Evolutionary conservation across 441 rosid genomes (phyloP), one percentile per base, ranked within the genome.

Genomic region (Corymbia calophylla): DNA sequence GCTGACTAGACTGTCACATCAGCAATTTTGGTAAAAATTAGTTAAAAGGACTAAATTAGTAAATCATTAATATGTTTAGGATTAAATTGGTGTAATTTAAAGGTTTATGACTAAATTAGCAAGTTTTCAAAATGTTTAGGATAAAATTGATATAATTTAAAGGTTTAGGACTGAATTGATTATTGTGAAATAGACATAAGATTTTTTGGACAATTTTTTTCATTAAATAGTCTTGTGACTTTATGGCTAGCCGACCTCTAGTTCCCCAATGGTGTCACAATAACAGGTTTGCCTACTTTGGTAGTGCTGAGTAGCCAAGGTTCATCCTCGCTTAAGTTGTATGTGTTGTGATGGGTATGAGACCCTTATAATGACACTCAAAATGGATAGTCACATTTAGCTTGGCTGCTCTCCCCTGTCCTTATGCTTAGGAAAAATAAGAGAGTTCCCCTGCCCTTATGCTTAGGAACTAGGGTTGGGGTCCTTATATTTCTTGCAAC

Each of bases 51-150:
- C 62, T 56, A 56, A 56, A 56, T 56, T 9, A 5, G 16, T 11
- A 56, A 56, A 56, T 56, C 6, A 5, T 56, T 3, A 23, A 56
- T 23, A 56, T 3, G 27, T 56, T 56, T 56, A 56, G 29, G 3
- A 56, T 56, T n/a, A 2, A 15, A 31, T n/a, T 64, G 11, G 10
- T 0, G n/a, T 0, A 23, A 56, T 56, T 56, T 9, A 56, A 23
- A 23, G 4, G 14, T 58, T 58, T 9, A 15, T 16, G 0, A n/a
- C 9, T 66, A n/a, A n/a, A 66, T 66, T 66, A 5, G 0, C 1
- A 16, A n/a, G 17, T 66, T 8, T 0, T n/a, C 0, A 2, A 66
- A 66, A 66, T 0, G 3, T 31, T 66, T 8, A 66, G 1, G 17
- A 66, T 31, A 15, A 66, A 66, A 66, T 66, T 66, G 39, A 66